Evolutionary conservation across 768 basidiomycete species (phyloP).

Genomic region (Termitomyces sp.): DNA sequence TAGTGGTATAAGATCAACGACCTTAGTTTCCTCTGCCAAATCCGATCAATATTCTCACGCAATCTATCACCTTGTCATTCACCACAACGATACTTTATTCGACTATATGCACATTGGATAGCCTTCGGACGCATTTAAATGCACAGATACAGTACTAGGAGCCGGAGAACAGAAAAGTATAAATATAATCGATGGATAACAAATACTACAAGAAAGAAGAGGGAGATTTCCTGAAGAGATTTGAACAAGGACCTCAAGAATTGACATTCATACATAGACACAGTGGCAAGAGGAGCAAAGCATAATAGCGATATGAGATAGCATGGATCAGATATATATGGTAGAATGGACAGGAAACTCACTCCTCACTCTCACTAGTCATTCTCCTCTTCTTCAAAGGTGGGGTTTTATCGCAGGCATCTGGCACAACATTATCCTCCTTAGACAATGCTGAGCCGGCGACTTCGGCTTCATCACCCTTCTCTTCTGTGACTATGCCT

Average conservation of each 20-base stretch:
- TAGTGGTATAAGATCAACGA: conserved; percentile 20
- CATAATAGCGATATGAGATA: conserved; percentile 17
- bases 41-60: conserved; percentile 23
- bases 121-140: conserved; percentile 10
- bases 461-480: conserved; percentile 22
- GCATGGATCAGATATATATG: conserved; percentile 16
- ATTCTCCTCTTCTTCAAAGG: conserved; percentile 51
- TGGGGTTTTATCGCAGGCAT: conserved; percentile 26
- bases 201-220: conserved; percentile 21
- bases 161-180: conserved; percentile 10
- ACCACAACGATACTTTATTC: not conserved
- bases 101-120: not conserved
- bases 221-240: conserved; percentile 17
- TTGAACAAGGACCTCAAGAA: conserved; percentile 7
- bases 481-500: conserved; percentile 26
- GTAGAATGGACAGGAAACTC: conserved; percentile 4
- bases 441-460: conserved; percentile 1
- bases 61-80: conserved; percentile 12
- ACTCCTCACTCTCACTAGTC: conserved; percentile 24
- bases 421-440: conserved; percentile 1
- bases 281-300: conserved; percentile 12
- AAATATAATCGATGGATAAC: conserved; percentile 9
- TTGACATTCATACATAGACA: conserved; percentile 8
- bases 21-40: conserved; percentile 15
- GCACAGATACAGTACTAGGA: conserved; percentile 9